Evolutionary conservation across 768 basidiomycete genomes (phyloP), one percentile per base, ranked within the genome.

Genomic region (Suillus subluteus): DNA sequence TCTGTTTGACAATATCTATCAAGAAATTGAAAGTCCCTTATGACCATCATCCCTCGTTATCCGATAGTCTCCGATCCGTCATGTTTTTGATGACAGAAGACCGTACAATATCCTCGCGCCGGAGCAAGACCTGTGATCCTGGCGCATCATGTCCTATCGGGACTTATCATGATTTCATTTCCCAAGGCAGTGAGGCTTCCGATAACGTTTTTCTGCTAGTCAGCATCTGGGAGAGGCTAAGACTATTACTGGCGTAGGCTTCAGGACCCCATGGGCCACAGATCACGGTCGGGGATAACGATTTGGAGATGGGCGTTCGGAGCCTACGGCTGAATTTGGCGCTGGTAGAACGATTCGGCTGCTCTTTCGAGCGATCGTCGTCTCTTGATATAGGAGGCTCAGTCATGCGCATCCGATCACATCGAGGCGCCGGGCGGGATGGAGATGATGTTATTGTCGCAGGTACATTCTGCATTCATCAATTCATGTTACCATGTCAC

Each of bases 181-280:
- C 26, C 23, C 8, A 11, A 59, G 15, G 38, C 38, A 26, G 43
- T 32, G 23, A 30, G 30, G 12, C 38, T 61, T 61, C 59, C 41
- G 59, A 61, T 61, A 61, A 43, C 41, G 41, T 43, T 43, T 58
- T 23, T n/a, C n/a, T 40, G 38, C 58, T 16, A 58, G n/a, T 16
- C 23, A 46, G n/a, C 44, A 58, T 40, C 58, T 16, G 23, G 37
- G 23, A 40, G 4, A 32, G n/a, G 23, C 38, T 23, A 38, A 23
- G 38, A 16, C 58, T 40, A 38, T 40, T 26, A 38, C 58, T 16
- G 7, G 38, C n/a, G 23, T 59, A n/a, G 56, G 12, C 37, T 38
- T 26, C 2, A 59, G 58, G 38, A 59, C 38, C 58, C 58, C 7
- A 23, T 15, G 37, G 11, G 46, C 46, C 46, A n/a, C 4, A 58